A percentile compares a stretch with the other conserved stretches of the same genome.
phyloP scores from a whole-genome alignment of 768 basidiomycete species.

The Steccherinum ochraceum region DNA sequence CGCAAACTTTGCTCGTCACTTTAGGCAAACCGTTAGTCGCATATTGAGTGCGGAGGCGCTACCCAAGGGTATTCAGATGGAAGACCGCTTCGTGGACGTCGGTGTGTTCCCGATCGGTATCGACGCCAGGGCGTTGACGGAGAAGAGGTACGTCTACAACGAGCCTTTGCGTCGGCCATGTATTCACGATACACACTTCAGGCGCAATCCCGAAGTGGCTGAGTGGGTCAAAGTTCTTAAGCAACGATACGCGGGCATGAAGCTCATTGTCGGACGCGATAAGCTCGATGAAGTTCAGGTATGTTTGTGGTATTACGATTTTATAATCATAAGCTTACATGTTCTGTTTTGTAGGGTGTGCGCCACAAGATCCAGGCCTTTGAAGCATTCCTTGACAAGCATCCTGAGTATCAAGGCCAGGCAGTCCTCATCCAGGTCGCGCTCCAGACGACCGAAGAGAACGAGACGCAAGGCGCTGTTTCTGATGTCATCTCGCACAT shows the following conservation, averaged over 20 bases:
- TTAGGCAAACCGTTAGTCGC: slow-evolving; percentile 77
- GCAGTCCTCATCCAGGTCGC: slow-evolving; percentile 86
- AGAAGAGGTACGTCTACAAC: slow-evolving; percentile 54
- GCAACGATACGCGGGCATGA: slow-evolving; percentile 81
- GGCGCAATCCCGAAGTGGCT: slow-evolving; percentile 67
- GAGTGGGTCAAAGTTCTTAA: slow-evolving; percentile 79
- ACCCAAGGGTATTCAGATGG: slow-evolving; percentile 75
- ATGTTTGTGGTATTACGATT: slow-evolving; percentile 5
- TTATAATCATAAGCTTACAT: background rate
- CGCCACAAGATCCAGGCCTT: slow-evolving; percentile 81
- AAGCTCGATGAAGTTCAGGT: slow-evolving; percentile 84
- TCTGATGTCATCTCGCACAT: slow-evolving; percentile 73
- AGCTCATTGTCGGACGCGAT: slow-evolving; percentile 81
- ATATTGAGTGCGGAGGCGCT: slow-evolving; percentile 77
- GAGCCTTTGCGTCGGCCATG: background rate
- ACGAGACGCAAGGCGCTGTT: slow-evolving; percentile 68
- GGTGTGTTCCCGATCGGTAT: slow-evolving; percentile 91
- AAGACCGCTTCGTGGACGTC: slow-evolving; percentile 72
- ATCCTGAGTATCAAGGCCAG: slow-evolving; percentile 74
- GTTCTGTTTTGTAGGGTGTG: slow-evolving; percentile 43
- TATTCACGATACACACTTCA: slow-evolving; percentile 18
- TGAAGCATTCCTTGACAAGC: slow-evolving; percentile 70
- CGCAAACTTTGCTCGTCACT: slow-evolving; percentile 76
- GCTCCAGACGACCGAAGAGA: slow-evolving; percentile 72
- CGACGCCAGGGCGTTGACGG: slow-evolving; percentile 61